These are phyloP conservation scores for Priceomyces castillae DNA, from an alignment of 805 yeast species.

Conservation along the genomic window DNA sequence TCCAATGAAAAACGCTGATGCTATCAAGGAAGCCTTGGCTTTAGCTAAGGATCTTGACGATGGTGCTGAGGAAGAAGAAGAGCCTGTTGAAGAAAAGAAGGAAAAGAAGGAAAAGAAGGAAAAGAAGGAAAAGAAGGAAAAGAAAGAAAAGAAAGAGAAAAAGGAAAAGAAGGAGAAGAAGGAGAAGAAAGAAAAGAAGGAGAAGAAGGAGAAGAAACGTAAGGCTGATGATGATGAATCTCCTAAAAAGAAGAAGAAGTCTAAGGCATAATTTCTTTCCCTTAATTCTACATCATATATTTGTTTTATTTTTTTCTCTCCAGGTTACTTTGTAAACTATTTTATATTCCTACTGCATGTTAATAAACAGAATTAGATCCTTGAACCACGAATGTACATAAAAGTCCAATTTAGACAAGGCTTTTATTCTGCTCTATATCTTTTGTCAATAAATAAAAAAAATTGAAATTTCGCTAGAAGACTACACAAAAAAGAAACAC, in stretches of 20 bases:
- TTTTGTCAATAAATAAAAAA: not conserved
- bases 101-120: conserved; percentile 25
- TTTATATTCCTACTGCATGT: conserved; percentile 25
- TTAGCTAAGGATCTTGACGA: conserved; percentile 41
- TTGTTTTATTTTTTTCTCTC: conserved; percentile 4
- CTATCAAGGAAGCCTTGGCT: conserved; percentile 87
- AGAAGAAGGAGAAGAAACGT: conserved; percentile 31
- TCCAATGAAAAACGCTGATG: conserved; percentile 94
- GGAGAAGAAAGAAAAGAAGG: conserved; percentile 33
- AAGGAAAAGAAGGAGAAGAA: conserved; percentile 32
- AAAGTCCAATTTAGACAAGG: not conserved
- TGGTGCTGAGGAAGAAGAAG: conserved; percentile 24
- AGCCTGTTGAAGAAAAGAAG: conserved; percentile 15
- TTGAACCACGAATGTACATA: not conserved
- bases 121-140: conserved; percentile 23
- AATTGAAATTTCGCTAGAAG: not conserved
- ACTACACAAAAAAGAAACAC: conserved; percentile 1
- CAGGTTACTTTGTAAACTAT: conserved; percentile 22
- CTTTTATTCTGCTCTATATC: not conserved
- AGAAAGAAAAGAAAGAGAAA: conserved; percentile 26
- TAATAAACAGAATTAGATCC: conserved; percentile 8
- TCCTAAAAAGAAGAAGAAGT: conserved; percentile 46
- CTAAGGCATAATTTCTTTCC: conserved; percentile 29
- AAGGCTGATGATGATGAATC: conserved; percentile 38
- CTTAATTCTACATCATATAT: conserved; percentile 1